Base-by-base conservation (phyloP, 192 early-diverging fungal genomes). In the Neocallimastix lanati region DNA sequence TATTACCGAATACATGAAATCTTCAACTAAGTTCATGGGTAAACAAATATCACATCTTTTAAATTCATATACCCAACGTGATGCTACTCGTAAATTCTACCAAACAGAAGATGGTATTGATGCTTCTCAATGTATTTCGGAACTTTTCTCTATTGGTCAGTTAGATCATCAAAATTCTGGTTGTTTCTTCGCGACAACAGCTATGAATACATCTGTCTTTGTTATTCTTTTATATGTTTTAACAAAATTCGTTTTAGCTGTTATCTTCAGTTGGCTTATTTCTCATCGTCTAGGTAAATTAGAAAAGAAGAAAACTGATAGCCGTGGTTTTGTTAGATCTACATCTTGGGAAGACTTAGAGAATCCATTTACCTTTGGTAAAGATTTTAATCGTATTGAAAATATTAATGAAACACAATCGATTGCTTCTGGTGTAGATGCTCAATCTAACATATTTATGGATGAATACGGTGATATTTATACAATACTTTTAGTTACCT, bases 241-340 rank as follows among this genome's bases (percentile, higher is more conserved):
- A 29, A 87, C 89, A 78, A 92, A 90, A 82, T 96, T 96, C 80
- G 82, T 87, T 80, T 85, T 93, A 81, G 94, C 95, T 0, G 84
- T 95, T 28, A 83, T 89, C 37, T 96, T 95, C 86, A 89, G 90
- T 29, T 96, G 94, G 94, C 88, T 93, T 83, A 84, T 95, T 80
- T 90, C 90, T 29, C 86, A 91, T 81, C 83, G 88, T 35, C 85
- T 96, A 28, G 95, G 95, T 15, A 88, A 89, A n/a, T n/a, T 67
- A n/a, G 50, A 67, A 67, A 67, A 67, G 9, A 67, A 67, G 50
- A 25, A 67, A n/a, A 67, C 21, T n/a, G n/a, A n/a, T 27, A 67
- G n/a, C 6, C 50, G 18, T 0, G 50, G 25, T n/a, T 0, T 67
- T 1, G 50, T 67, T 2, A 25, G 50, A n/a, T 67, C 50, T 21